Evolutionary conservation across 495 filamentous ascomycete species (phyloP).

Genomic region (Talaromyces thailandensis): DNA sequence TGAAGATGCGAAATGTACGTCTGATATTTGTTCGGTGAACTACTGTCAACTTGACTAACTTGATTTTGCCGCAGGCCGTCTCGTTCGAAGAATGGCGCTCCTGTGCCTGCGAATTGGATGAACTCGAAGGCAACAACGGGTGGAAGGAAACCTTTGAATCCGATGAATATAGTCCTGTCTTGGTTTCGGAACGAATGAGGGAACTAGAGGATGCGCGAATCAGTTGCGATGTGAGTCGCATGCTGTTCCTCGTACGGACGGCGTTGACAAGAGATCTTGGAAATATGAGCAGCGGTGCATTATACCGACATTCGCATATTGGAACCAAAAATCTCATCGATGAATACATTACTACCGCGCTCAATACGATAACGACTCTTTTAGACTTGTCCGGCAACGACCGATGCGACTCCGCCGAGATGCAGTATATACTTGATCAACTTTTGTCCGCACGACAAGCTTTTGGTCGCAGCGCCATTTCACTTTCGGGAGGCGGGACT

Average conservation of each 20-base stretch:
- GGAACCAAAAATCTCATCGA: slow-evolving; percentile 86
- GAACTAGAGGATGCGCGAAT: slow-evolving; percentile 69
- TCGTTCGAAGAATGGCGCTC: slow-evolving; percentile 53
- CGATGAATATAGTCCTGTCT: slow-evolving; percentile 57
- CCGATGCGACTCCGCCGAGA: slow-evolving; percentile 44
- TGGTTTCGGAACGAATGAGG: slow-evolving; percentile 59
- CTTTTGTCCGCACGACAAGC: slow-evolving; percentile 73
- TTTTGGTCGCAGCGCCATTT: slow-evolving; percentile 78
- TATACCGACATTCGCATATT: slow-evolving; percentile 78
- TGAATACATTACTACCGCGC: slow-evolving; percentile 69
- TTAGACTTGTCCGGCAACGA: slow-evolving; percentile 53
- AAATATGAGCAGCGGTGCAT: slow-evolving; percentile 71
- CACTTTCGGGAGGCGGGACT: slow-evolving; percentile 78
- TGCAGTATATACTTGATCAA: slow-evolving; percentile 62
- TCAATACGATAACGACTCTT: slow-evolving; percentile 61
- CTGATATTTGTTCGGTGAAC: slow-evolving; percentile 3
- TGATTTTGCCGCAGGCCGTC: slow-evolving; percentile 40
- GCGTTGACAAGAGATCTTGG: slow-evolving; percentile 72
- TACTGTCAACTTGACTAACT: not conserved
- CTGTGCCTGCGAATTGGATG: slow-evolving; percentile 70
- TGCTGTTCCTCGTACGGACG: slow-evolving; percentile 78
- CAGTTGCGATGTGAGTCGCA: slow-evolving; percentile 61
- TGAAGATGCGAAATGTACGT: slow-evolving; percentile 51
- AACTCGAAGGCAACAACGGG: slow-evolving; percentile 66
- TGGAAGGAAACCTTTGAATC: slow-evolving; percentile 69